Percentiles rank a stretch among this genome's conserved stretches.
phyloP scores from a whole-genome alignment of 2,329 filamentous ascomycete species.

The Arthrinium puccinioides region DNA sequence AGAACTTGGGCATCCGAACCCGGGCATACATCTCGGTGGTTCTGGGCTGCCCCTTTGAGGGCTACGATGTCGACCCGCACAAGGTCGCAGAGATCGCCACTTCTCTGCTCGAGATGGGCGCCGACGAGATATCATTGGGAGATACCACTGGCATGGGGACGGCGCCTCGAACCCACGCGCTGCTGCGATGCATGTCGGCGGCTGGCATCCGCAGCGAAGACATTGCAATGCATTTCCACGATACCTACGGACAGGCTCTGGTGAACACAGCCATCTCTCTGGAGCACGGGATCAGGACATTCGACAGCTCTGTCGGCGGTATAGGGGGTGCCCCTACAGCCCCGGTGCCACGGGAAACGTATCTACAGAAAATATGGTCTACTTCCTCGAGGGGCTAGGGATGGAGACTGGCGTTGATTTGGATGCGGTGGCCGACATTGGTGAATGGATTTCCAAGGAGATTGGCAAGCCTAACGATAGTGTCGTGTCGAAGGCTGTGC shows the following conservation, averaged over 20 bases:
- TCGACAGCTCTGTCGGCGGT: conserved; percentile 60
- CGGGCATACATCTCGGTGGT: conserved; percentile 77
- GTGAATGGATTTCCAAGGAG: conserved; percentile 48
- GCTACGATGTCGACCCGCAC: conserved; percentile 55
- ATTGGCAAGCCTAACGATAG: conserved; percentile 38
- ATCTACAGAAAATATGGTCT: conserved; percentile 33
- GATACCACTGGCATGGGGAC: conserved; percentile 92
- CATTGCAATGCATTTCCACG: conserved; percentile 64
- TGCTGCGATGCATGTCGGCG: conserved; percentile 40
- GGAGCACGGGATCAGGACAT: conserved; percentile 54
- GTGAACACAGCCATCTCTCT: conserved; percentile 59
- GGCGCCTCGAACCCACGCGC: conserved; percentile 25
- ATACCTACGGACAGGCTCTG: conserved; percentile 63
- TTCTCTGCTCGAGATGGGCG: conserved; percentile 74
- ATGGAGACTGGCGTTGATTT: conserved; percentile 52
- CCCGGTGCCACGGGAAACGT: conserved; percentile 65
- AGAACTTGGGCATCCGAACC: conserved; percentile 58
- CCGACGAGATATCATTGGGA: conserved; percentile 82
- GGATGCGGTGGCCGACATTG: conserved; percentile 44
- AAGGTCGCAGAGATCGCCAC: conserved; percentile 59
- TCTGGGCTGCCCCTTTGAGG: conserved; percentile 71
- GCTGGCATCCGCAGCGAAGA: conserved; percentile 46
- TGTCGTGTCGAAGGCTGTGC: conserved; percentile 22
- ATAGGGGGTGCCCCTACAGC: conserved; percentile 64
- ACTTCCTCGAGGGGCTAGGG: conserved; percentile 45